Evolutionary conservation across 208 protist species (phyloP).

Genomic region (Herpetomonas muscarum): DNA sequence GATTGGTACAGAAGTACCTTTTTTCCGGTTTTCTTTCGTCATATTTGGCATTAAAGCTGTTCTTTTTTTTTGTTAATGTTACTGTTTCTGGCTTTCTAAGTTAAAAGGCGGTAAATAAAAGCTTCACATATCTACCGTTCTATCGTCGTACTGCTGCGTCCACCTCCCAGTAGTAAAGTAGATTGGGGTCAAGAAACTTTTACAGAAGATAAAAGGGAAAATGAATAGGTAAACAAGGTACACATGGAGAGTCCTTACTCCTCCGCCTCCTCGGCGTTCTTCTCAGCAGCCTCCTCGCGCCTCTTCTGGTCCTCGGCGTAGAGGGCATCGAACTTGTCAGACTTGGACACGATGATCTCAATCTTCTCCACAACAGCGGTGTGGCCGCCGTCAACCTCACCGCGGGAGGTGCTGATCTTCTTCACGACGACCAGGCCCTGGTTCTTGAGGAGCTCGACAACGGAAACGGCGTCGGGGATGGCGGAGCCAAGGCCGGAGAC

Average conservation of each 20-base stretch:
- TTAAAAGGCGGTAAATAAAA: not conserved
- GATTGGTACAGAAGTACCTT: not conserved
- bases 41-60: too few species aligned
- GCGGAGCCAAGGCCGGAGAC: conserved; percentile 80
- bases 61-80: too few species aligned
- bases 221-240: not conserved
- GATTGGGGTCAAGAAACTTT: not conserved
- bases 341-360: conserved; percentile 72
- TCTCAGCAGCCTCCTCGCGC: conserved; percentile 27
- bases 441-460: conserved; percentile 85
- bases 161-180: not conserved
- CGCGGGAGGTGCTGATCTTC: conserved; percentile 77
- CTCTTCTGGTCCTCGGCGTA: conserved; percentile 80
- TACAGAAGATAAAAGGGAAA: not conserved
- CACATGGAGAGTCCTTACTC: conserved; percentile 9
- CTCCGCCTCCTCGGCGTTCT: conserved; percentile 16
- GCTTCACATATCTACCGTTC: not conserved
- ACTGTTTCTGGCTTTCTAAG: not conserved
- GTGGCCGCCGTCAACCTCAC: conserved; percentile 57
- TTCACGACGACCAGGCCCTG: conserved; percentile 77
- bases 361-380: conserved; percentile 73
- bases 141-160: not conserved
- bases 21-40: not conserved
- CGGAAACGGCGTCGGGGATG: conserved; percentile 83
- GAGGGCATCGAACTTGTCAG: conserved; percentile 69